Evolutionary conservation across 148 eudicot genomes (phyloP).

Genomic region (Persicaria maculosa): DNA sequence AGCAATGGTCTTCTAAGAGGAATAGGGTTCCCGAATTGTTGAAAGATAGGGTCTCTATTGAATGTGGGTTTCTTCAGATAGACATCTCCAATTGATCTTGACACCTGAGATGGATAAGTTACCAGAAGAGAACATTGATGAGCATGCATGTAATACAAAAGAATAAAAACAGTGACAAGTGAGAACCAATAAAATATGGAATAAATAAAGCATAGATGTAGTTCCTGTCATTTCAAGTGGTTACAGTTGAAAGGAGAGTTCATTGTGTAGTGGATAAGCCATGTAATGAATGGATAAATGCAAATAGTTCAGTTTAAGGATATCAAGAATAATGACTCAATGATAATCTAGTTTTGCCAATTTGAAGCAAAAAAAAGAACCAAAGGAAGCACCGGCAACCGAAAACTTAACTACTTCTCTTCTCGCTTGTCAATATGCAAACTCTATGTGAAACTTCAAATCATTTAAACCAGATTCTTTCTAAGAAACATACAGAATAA

Average conservation of each 20-base stretch:
- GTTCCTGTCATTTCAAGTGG: constrained; percentile 8
- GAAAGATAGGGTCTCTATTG: constrained; percentile 30
- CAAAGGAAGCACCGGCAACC: not conserved
- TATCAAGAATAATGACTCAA: not conserved
- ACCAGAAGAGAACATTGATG: not conserved
- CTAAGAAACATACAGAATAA: not conserved
- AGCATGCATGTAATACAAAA: not conserved
- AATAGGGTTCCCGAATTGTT: constrained; percentile 33
- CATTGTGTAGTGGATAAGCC: not conserved
- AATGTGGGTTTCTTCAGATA: constrained; percentile 55
- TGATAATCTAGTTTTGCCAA: not conserved
- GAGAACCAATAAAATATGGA: not conserved
- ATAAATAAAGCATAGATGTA: not conserved
- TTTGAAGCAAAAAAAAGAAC: not conserved
- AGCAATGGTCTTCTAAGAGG: constrained; percentile 40
- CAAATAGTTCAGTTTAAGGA: not conserved
- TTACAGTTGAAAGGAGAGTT: too few relatives aligned
- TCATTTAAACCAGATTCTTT: not conserved
- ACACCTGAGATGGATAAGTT: constrained; percentile 33
- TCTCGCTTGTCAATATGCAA: too few relatives aligned
- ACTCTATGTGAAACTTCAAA: not conserved
- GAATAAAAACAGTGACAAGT: not conserved
- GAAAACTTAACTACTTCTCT: not conserved
- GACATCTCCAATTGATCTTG: constrained; percentile 69
- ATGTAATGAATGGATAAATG: not conserved